phyloP scores from a whole-genome alignment of 2,329 filamentous ascomycete species.

The Moelleriella libera region DNA sequence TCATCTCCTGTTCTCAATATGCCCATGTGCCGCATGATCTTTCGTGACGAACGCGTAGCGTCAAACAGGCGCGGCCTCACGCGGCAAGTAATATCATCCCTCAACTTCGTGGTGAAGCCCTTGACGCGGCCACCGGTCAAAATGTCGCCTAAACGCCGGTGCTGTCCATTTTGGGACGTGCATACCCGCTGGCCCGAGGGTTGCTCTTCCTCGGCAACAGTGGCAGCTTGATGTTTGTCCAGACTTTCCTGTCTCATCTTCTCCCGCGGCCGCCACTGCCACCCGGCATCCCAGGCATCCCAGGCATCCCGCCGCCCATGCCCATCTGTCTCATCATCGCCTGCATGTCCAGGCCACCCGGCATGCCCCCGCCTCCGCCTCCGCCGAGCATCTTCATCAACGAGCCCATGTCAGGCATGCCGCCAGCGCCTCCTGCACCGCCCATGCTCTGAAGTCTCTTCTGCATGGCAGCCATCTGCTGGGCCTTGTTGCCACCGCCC shows the following conservation, averaged over 20 bases:
- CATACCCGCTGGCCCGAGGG: too few relatives aligned
- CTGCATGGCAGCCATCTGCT: constrained; percentile 95
- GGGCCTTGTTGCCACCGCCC: constrained; percentile 79
- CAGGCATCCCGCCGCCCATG: constrained; percentile 34
- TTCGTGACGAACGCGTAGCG: too few relatives aligned
- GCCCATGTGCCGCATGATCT: too few relatives aligned
- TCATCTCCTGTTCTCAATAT: too few relatives aligned
- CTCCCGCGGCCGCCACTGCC: constrained; percentile 17
- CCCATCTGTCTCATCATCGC: constrained; percentile 67
- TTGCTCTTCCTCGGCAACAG: too few relatives aligned
- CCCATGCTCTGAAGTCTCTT: constrained; percentile 91
- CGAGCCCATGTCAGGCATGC: constrained; percentile 70
- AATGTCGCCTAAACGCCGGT: too few relatives aligned
- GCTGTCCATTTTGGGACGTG: too few relatives aligned
- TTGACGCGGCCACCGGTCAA: too few relatives aligned
- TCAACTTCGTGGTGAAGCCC: too few relatives aligned
- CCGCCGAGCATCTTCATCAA: constrained; percentile 86
- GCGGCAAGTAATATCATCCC: too few relatives aligned
- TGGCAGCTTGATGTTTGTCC: too few relatives aligned
- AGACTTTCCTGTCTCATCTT: constrained; percentile 5
- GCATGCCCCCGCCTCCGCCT: constrained; percentile 37
- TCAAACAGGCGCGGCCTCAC: too few relatives aligned
- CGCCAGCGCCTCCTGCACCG: constrained; percentile 45
- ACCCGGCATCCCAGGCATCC: constrained; percentile 11
- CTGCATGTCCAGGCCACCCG: constrained; percentile 61